Conservation (phyloP, 2,329 filamentous ascomycete species). For the Alternaria gansuensis region DNA sequence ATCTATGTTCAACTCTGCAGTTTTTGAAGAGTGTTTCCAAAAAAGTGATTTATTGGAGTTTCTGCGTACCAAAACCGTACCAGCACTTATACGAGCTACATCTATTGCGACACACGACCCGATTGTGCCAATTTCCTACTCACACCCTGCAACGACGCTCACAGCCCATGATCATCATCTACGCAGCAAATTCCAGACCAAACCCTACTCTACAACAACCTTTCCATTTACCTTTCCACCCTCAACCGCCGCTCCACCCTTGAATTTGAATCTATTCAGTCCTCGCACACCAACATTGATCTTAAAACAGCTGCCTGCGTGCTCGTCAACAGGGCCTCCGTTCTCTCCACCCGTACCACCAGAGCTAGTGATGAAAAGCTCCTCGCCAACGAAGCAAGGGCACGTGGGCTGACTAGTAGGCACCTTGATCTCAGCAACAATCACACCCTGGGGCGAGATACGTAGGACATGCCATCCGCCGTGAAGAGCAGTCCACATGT, state of each 20-base stretch:
- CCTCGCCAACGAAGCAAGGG: slow-evolving; percentile 76
- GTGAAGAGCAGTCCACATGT: slow-evolving; percentile 88
- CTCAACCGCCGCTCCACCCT: slow-evolving; percentile 42
- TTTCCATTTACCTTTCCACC: slow-evolving; percentile 43
- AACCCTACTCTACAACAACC: slow-evolving; percentile 36
- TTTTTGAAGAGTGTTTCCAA: not conserved
- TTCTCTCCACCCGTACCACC: slow-evolving; percentile 55
- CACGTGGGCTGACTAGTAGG: slow-evolving; percentile 85
- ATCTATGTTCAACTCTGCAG: not conserved
- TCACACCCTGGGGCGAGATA: slow-evolving; percentile 72
- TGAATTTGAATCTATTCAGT: slow-evolving; percentile 50
- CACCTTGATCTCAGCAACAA: slow-evolving; percentile 77
- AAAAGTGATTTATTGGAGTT: not conserved
- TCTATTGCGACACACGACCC: not conserved
- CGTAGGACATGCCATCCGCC: slow-evolving; percentile 78
- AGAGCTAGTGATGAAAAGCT: slow-evolving; percentile 82
- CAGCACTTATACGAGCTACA: not conserved
- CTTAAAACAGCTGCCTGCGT: slow-evolving; percentile 76
- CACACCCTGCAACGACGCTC: not conserved
- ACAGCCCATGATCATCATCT: not conserved
- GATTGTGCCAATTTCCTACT: no score
- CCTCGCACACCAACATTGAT: slow-evolving; percentile 79
- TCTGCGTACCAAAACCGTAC: not conserved
- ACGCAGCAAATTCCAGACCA: not conserved
- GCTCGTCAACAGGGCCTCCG: slow-evolving; percentile 70